A percentile compares a stretch with the other conserved stretches of the same genome.
Conservation (phyloP, 2,329 filamentous ascomycete genomes). For the Xylariaceae sp. region DNA sequence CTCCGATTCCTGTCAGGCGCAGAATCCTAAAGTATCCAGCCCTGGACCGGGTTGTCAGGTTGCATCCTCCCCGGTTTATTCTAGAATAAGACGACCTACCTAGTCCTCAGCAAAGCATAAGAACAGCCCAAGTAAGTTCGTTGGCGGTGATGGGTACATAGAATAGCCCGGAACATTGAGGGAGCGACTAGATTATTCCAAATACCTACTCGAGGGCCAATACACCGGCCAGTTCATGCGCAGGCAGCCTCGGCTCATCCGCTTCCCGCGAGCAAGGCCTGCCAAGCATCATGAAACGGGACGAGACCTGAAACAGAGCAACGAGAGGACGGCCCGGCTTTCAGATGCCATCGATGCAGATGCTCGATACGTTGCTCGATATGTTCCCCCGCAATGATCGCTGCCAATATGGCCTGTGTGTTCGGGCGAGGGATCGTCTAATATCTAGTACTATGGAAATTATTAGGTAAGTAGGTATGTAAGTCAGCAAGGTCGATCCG, state of each 20-base stretch:
- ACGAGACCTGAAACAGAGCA: conserved; percentile 31
- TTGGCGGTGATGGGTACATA: conserved; percentile 1
- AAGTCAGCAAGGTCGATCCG: conserved; percentile 1
- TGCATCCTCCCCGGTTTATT: conserved; percentile 7
- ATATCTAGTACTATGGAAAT: too few relatives aligned
- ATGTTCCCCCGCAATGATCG: conserved; percentile 16
- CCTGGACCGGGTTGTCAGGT: conserved; percentile 17
- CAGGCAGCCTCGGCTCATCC: conserved; percentile 27
- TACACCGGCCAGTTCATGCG: conserved; percentile 13
- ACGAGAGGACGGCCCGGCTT: conserved; percentile 17
- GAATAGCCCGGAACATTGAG: conserved; percentile 6
- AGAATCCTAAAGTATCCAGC: background rate
- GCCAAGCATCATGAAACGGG: conserved; percentile 34
- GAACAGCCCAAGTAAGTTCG: background rate
- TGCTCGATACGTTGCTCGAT: conserved; percentile 4
- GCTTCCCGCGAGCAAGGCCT: conserved; percentile 26
- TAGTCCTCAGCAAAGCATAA: conserved; percentile 1
- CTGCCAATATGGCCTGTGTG: conserved; percentile 4
- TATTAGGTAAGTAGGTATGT: conserved; percentile 22
- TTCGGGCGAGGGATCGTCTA: conserved; percentile 3
- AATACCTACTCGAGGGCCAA: conserved; percentile 3
- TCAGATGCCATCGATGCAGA: background rate
- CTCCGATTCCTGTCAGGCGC: background rate
- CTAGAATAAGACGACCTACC: conserved; percentile 8
- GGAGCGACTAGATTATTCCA: conserved; percentile 8